A percentile compares a stretch with the other conserved stretches of the same genome.
Conservation (phyloP, 2,329 filamentous ascomycete species). For the Microsporum ferrugineum region DNA sequence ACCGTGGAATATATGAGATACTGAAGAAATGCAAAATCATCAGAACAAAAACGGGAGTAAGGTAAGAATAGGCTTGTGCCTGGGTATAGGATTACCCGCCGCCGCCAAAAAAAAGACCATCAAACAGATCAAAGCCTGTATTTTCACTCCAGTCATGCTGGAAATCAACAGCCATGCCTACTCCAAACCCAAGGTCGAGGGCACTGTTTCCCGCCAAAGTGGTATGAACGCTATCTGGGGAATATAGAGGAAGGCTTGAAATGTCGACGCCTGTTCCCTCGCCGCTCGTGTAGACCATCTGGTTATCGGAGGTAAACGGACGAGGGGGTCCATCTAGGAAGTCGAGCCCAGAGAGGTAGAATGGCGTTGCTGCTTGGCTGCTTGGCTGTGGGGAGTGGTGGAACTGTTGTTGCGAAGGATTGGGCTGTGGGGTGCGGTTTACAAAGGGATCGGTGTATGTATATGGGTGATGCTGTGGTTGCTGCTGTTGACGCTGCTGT, state of each 20-base stretch:
- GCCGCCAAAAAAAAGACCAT: conserved; percentile 45
- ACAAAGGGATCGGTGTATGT: conserved; percentile 4
- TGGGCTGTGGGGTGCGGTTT: conserved; percentile 4
- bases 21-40: not conserved
- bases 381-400: not conserved
- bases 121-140: conserved; percentile 40
- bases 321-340: conserved; percentile 42
- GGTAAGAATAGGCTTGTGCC: no score
- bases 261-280: not conserved
- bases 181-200: conserved; percentile 35
- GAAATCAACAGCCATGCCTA: conserved; percentile 30
- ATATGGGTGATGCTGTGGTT: not conserved
- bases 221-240: conserved; percentile 20
- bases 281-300: not conserved
- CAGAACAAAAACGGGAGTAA: not conserved
- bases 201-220: conserved; percentile 30
- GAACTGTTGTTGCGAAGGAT: not conserved
- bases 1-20: not conserved
- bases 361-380: conserved; percentile 8
- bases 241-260: not conserved
- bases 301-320: not conserved
- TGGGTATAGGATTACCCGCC: not conserved
- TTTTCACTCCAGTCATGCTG: conserved; percentile 41
- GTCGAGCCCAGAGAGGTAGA: conserved; percentile 38
- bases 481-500: not conserved